These are phyloP conservation scores for Entomortierella lignicola DNA, from an alignment of 192 early-diverging fungal species.

Conservation along the genomic window DNA sequence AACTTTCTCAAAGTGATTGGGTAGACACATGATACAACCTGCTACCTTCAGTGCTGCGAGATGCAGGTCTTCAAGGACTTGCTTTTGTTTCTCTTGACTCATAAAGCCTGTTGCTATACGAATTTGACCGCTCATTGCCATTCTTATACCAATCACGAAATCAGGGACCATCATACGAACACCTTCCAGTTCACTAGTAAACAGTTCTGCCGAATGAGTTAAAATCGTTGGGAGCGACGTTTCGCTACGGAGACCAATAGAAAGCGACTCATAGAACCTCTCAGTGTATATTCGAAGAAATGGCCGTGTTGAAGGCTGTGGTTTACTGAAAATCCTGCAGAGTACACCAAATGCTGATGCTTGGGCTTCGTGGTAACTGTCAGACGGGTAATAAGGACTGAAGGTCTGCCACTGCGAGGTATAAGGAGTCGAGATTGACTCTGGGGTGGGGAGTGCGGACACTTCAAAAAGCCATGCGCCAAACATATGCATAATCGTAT, in stretches of 20 bases:
- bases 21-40: constrained; percentile 72
- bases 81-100: constrained; percentile 50
- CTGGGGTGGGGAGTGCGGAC: constrained; percentile 47
- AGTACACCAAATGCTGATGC: constrained; percentile 78
- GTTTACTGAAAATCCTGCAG: constrained; percentile 80
- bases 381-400: constrained; percentile 24
- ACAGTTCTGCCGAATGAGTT: constrained; percentile 68
- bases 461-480: constrained; percentile 84
- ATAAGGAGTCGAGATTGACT: constrained; percentile 27
- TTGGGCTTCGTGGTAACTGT: constrained; percentile 64
- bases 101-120: constrained; percentile 31
- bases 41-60: constrained; percentile 72
- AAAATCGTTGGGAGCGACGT: constrained; percentile 77
- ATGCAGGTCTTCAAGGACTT: constrained; percentile 71
- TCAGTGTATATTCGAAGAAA: constrained; percentile 78
- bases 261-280: constrained; percentile 75
- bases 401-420: constrained; percentile 34
- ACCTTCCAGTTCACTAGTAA: constrained; percentile 76
- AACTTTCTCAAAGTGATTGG: constrained; percentile 78
- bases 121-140: constrained; percentile 53
- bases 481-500: constrained; percentile 87
- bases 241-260: constrained; percentile 70
- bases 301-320: constrained; percentile 60
- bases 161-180: constrained; percentile 79
- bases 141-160: constrained; percentile 74